Base-by-base conservation (phyloP, 306 rosid species). In the Citrullus amarus region DNA sequence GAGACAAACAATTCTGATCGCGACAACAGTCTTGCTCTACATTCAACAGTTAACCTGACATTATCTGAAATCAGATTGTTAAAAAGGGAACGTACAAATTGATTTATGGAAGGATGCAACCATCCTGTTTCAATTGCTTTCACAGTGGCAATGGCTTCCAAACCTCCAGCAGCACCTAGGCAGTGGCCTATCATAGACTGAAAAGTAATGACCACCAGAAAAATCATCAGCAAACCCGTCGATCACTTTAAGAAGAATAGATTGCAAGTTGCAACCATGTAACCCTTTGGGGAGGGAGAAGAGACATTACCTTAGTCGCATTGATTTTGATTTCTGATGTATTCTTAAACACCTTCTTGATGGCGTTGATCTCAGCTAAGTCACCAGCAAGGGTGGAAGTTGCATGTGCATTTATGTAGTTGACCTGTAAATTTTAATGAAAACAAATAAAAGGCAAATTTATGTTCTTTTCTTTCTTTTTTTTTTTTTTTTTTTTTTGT, bases 121-220 rank as follows among this genome's bases (percentile, higher is more conserved):
- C 99, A 96, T 83, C 99, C 98, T 2, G 96, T 91, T 78, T 81
- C 81, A 79, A 96, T 92, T 86, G 99, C 99, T 91, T 96, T 93
- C 73, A 96, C 87, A 0, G 98, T 87, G 81, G 99, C 99, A 77
- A 96, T 96, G 80, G 99, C 99, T 93, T 96, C 99, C 94, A 96
- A 86, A 82, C 99, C 99, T 50, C 99, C 99, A 54, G 99, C 88
- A 54, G 98, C 98, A 80, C 99, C 98, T 54, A 96, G 99, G 86
- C 99, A 91, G 80, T 96, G 98, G 50, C 99, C 99, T 44, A 96
- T 96, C 99, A 96, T 88, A 76, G 98, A 96, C 99, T 96, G 93
- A 80, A 70, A 79, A 73, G 83, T 70, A 81, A 77, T n/a, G 77
- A 75, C 75, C 17, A 78, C 54, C 71, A 79, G 53, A 86, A 80